These are phyloP conservation scores for Pyrenopolyporus hunteri DNA, from an alignment of 495 filamentous ascomycete genomes.

Conservation along the genomic window DNA sequence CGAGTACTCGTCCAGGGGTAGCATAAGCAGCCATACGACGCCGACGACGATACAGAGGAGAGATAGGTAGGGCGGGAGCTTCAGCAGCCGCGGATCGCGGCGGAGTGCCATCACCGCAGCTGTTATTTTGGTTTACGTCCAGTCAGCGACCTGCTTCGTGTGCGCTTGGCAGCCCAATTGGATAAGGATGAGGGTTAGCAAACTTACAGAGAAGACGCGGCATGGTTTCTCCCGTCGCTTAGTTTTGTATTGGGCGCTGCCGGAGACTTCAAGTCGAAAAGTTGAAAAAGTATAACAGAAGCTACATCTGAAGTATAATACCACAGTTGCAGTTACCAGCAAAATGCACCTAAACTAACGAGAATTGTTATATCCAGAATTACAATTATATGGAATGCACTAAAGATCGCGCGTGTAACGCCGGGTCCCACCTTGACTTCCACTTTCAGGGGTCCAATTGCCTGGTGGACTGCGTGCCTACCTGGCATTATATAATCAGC, in stretches of 20 bases:
- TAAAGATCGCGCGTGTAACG: slow-evolving; percentile 16
- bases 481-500: slow-evolving; percentile 22
- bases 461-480: not conserved
- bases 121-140: slow-evolving; percentile 28
- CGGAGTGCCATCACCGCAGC: slow-evolving; percentile 60
- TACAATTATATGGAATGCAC: not conserved
- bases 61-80: slow-evolving; percentile 81
- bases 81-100: slow-evolving; percentile 71
- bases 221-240: slow-evolving; percentile 29
- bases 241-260: not conserved
- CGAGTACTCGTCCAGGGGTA: slow-evolving; percentile 93
- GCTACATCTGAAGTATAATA: slow-evolving; percentile 26
- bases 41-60: slow-evolving; percentile 86
- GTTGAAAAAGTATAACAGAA: slow-evolving; percentile 1
- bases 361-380: not conserved
- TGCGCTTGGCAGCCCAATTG: not conserved
- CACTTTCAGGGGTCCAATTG: slow-evolving; percentile 37
- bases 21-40: slow-evolving; percentile 87
- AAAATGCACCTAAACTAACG: too few species aligned
- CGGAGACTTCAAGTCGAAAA: too few species aligned
- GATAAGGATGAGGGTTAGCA: not conserved
- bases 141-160: slow-evolving; percentile 14
- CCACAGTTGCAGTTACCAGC: too few species aligned
- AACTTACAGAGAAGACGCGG: slow-evolving; percentile 44
- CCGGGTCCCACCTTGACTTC: slow-evolving; percentile 12